phyloP scores from a whole-genome alignment of 805 yeast genomes.

The Metschnikowia borealis region DNA sequence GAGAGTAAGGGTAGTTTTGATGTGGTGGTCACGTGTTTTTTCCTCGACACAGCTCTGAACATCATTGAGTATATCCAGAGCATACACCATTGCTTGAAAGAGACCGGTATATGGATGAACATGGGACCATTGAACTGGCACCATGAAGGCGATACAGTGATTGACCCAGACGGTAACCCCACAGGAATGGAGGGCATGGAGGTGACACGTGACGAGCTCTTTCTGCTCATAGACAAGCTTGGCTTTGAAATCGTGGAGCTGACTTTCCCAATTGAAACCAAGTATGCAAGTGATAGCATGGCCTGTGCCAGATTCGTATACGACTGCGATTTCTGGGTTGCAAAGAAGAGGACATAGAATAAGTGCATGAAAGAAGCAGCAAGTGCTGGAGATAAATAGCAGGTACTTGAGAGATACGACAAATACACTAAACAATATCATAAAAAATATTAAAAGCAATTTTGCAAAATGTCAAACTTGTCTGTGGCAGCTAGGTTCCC shows the following conservation, averaged over 20 bases:
- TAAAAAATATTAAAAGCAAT: too few relatives aligned
- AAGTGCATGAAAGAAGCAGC: too few relatives aligned
- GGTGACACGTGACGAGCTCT: conserved; percentile 51
- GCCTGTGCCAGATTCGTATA: conserved; percentile 55
- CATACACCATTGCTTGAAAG: conserved; percentile 42
- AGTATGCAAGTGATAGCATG: conserved; percentile 50
- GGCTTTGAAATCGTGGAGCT: conserved; percentile 51
- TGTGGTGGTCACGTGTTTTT: conserved; percentile 52
- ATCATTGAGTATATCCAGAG: conserved; percentile 53
- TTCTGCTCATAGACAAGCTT: conserved; percentile 39
- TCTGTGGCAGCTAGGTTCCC: neutral
- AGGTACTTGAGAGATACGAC: too few relatives aligned
- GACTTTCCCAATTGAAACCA: conserved; percentile 42
- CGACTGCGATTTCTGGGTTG: conserved; percentile 66
- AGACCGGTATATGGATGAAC: conserved; percentile 55
- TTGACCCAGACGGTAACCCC: conserved; percentile 18
- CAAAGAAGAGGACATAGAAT: conserved; percentile 3
- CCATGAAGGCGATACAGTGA: conserved; percentile 41
- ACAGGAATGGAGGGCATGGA: conserved; percentile 50
- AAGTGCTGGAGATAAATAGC: too few relatives aligned
- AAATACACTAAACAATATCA: too few relatives aligned
- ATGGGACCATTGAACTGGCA: conserved; percentile 75
- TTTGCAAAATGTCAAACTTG: too few relatives aligned
- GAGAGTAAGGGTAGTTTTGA: conserved; percentile 30
- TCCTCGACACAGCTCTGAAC: conserved; percentile 61